Base-by-base conservation (phyloP, 805 yeast genomes). In the Candida bentonensis region DNA sequence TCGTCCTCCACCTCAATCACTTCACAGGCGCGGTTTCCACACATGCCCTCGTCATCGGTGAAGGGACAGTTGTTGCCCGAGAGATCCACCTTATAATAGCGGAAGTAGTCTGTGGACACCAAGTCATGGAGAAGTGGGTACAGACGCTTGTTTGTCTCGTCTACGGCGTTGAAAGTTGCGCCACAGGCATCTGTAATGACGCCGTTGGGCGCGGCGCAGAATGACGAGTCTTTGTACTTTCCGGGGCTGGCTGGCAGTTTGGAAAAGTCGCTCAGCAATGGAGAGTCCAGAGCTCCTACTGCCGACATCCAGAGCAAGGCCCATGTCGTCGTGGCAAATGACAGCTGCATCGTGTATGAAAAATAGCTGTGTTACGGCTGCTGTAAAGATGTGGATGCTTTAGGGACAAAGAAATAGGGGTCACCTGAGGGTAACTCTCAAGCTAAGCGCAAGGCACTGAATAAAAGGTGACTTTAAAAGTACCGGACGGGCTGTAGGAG, bases 11-110 rank as follows among this genome's bases (percentile, higher is more conserved):
- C 73, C 2, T 85, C 74, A 58, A 87, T 95, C 36, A 87, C 94
- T 0, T 95, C 94, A 64, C 96, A 87, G 45, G 85, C 80, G 50
- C 84, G 72, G 56, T 86, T 84, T 49, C 87, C 83, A 59, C 96
- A 87, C 55, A 82, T 77, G 39, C 88, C 94, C 41, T 71, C 71
- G 55, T 69, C 76, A 51, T 76, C 76, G 87, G 85, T 83, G 60
- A 82, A 87, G 22, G 94, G 89, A 61, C 99, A 87, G 72, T 80
- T 53, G 11, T 56, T 54, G 22, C 58, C 64, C 61, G 78, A 85
- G 46, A 92, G 68, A 56, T 92, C 87, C 45, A 92, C 72, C 59
- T 86, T 79, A 68, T 85, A 92, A 59, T 83, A 85, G 51, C 80
- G 75, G 74, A 92, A 89, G 63, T 84, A 92, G 17, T 30, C 36